These are phyloP conservation scores for Hypoxylon perforatum DNA, from an alignment of 495 filamentous ascomycete genomes.

Conservation along the genomic window DNA sequence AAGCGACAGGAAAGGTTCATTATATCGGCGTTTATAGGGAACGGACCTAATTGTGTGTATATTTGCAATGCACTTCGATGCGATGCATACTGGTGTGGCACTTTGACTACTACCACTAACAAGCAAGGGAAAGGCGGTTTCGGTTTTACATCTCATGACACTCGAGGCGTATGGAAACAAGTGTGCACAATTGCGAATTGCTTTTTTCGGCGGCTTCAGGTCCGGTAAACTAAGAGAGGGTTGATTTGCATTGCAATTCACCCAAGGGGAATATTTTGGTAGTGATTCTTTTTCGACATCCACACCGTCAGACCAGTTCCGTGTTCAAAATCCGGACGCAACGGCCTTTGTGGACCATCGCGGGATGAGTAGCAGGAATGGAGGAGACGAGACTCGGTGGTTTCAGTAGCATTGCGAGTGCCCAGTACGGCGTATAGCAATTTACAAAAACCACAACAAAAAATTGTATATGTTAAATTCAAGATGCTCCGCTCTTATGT, in stretches of 20 bases:
- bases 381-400: neutral
- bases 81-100: conserved; percentile 26
- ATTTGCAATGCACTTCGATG: conserved; percentile 14
- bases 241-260: conserved; percentile 6
- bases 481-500: neutral
- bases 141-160: conserved; percentile 12
- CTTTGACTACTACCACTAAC: conserved; percentile 12
- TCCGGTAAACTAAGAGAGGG: conserved; percentile 18
- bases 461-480: conserved; percentile 29
- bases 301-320: neutral
- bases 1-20: conserved; percentile 6
- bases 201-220: conserved; percentile 18
- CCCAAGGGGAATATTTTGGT: neutral
- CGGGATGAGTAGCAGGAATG: neutral
- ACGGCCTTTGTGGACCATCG: conserved; percentile 6
- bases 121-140: conserved; percentile 17
- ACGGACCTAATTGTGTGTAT: conserved; percentile 27
- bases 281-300: conserved; percentile 15
- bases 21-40: conserved; percentile 29
- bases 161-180: conserved; percentile 35
- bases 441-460: conserved; percentile 23
- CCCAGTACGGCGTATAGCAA: conserved; percentile 13
- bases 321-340: conserved; percentile 3
- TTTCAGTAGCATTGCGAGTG: neutral
- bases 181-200: conserved; percentile 33